Conservation (phyloP, 148 eudicot genomes). For the Camellia lanceoleosa region DNA sequence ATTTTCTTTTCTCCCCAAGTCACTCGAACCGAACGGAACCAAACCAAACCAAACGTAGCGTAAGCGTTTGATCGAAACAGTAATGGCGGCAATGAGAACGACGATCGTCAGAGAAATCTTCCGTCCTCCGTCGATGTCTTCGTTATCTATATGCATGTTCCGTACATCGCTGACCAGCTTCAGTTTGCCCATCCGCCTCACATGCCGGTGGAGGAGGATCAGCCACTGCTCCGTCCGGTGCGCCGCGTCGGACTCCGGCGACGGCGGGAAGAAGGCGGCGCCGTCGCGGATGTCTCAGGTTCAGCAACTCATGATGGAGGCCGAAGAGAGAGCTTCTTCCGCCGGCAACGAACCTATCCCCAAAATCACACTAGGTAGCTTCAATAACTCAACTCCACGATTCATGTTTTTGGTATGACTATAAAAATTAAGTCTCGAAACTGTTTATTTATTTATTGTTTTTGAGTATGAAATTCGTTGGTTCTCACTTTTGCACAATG, state of each 20-base stretch:
- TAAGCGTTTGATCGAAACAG: neutral
- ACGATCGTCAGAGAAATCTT: conserved; percentile 39
- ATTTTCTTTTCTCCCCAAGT: no score
- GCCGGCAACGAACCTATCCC: conserved; percentile 66
- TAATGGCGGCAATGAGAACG: conserved; percentile 52
- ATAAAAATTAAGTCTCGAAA: no score
- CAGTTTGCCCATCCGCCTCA: neutral
- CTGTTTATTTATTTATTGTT: neutral
- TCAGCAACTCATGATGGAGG: conserved; percentile 57
- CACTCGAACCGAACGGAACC: no score
- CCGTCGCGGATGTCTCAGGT: conserved; percentile 68
- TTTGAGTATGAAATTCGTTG: neutral
- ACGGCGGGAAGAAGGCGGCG: conserved; percentile 50
- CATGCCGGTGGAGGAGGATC: conserved; percentile 35
- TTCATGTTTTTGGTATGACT: neutral
- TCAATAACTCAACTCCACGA: neutral
- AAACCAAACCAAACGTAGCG: neutral
- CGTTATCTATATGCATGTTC: conserved; percentile 14
- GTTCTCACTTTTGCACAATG: neutral
- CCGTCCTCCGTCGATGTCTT: conserved; percentile 27
- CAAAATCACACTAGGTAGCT: conserved; percentile 40
- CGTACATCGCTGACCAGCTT: conserved; percentile 14
- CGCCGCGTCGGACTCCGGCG: conserved; percentile 41
- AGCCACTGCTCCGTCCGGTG: conserved; percentile 34
- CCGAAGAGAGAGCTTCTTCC: conserved; percentile 59